Conservation (phyloP, 192 early-diverging fungal species). For the Coemansia sp. region DNA sequence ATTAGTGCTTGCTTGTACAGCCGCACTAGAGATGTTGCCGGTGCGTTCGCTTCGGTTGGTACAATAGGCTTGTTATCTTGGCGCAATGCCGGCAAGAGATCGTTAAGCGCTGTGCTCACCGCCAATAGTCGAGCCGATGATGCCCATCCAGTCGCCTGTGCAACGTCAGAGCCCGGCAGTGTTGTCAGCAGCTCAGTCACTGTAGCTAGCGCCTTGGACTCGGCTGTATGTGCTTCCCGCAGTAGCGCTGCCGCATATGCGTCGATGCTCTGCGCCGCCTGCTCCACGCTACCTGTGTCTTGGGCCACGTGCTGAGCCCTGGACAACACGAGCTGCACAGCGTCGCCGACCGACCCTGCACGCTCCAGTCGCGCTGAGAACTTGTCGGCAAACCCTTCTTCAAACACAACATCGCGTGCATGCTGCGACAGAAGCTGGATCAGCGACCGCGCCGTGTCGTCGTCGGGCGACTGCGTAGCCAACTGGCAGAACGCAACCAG, state of each 20-base stretch:
- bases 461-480: constrained; percentile 32
- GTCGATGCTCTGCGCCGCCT: constrained; percentile 32
- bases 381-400: constrained; percentile 24
- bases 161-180: constrained; percentile 22
- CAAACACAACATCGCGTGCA: constrained; percentile 41
- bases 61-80: background rate
- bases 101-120: constrained; percentile 8
- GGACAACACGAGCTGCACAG: constrained; percentile 31
- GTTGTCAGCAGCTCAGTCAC: constrained; percentile 22
- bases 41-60: background rate
- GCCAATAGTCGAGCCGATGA: constrained; percentile 15
- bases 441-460: constrained; percentile 19
- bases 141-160: constrained; percentile 13
- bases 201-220: constrained; percentile 1
- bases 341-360: constrained; percentile 27
- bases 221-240: background rate
- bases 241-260: constrained; percentile 20
- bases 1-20: constrained; percentile 27
- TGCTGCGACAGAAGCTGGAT: constrained; percentile 32
- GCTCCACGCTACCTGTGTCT: constrained; percentile 6
- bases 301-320: constrained; percentile 28
- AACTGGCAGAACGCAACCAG: constrained; percentile 36
- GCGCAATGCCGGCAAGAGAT: background rate
- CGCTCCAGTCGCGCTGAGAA: constrained; percentile 32
- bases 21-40: constrained; percentile 12